These are phyloP conservation scores for Metschnikowia baotianmanensis DNA, from an alignment of 805 yeast species.

Conservation along the genomic window DNA sequence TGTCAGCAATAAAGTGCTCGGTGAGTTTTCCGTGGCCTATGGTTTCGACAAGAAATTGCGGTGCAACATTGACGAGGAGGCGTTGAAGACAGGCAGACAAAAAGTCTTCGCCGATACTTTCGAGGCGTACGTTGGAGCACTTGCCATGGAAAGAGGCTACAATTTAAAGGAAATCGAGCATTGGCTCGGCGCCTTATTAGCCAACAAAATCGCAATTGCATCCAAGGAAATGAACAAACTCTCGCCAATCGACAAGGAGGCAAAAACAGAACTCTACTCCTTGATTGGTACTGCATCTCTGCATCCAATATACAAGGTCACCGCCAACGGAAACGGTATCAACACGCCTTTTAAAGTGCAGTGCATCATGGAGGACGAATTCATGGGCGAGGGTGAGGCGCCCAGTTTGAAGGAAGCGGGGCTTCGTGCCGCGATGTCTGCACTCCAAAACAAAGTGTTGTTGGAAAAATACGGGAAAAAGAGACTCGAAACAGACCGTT, in stretches of 20 bases:
- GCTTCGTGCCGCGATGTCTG: constrained; percentile 78
- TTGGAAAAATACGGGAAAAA: constrained; percentile 62
- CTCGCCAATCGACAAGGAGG: constrained; percentile 53
- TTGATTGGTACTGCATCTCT: constrained; percentile 72
- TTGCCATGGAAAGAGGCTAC: constrained; percentile 54
- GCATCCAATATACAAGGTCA: constrained; percentile 57
- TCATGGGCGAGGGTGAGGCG: constrained; percentile 72
- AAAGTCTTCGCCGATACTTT: constrained; percentile 86
- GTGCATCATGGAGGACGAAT: constrained; percentile 62
- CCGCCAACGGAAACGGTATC: constrained; percentile 45
- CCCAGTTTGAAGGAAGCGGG: constrained; percentile 76
- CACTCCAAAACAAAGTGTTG: constrained; percentile 54
- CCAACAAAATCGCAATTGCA: constrained; percentile 39
- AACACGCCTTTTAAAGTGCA: constrained; percentile 58
- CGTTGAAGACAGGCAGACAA: constrained; percentile 50
- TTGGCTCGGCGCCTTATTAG: constrained; percentile 56
- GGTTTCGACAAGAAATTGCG: constrained; percentile 59
- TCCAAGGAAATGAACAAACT: constrained; percentile 33
- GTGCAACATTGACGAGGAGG: constrained; percentile 45
- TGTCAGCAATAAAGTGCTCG: constrained; percentile 69
- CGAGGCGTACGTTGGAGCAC: constrained; percentile 92
- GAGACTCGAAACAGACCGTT: constrained; percentile 37
- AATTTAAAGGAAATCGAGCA: constrained; percentile 48
- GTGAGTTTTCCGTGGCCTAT: constrained; percentile 68
- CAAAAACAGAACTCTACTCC: constrained; percentile 76